Evolutionary conservation across 495 filamentous ascomycete genomes (phyloP).

Genomic region (Opeltia flavorubescens): DNA sequence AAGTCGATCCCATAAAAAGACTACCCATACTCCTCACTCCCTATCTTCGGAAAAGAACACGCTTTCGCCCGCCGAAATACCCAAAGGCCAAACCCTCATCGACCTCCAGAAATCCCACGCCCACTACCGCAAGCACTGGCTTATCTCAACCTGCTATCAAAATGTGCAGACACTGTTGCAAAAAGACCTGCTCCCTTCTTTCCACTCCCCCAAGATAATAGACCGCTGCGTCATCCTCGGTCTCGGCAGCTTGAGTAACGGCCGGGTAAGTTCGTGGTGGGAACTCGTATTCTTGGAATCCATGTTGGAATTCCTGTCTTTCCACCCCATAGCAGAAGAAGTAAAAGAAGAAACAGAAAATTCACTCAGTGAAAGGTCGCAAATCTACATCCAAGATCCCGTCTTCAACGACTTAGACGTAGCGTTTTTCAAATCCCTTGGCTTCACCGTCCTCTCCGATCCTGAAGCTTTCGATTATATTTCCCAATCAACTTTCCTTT

Average conservation of each 20-base stretch:
- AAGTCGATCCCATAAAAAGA: slow-evolving; percentile 16
- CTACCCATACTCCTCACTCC: slow-evolving; percentile 16
- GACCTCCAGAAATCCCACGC: slow-evolving; percentile 19
- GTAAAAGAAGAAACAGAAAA: background rate
- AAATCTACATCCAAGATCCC: slow-evolving; percentile 54
- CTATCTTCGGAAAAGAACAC: background rate
- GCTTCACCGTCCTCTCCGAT: slow-evolving; percentile 39
- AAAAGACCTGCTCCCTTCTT: background rate
- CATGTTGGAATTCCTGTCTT: slow-evolving; percentile 30
- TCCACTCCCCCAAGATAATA: background rate
- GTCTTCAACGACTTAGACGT: slow-evolving; percentile 49
- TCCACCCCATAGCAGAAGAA: background rate
- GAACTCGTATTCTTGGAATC: slow-evolving; percentile 49
- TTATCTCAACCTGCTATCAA: slow-evolving; percentile 1
- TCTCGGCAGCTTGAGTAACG: slow-evolving; percentile 34
- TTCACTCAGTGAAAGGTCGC: background rate
- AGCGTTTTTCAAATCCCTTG: slow-evolving; percentile 36
- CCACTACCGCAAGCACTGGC: slow-evolving; percentile 3
- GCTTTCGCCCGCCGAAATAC: slow-evolving; percentile 17
- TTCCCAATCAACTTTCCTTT: slow-evolving; percentile 39
- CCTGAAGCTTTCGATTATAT: slow-evolving; percentile 44
- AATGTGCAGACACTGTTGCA: background rate
- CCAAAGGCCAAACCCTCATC: slow-evolving; percentile 23
- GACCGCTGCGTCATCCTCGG: slow-evolving; percentile 35
- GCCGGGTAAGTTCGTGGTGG: slow-evolving; percentile 21